A percentile compares a stretch with the other conserved stretches of the same genome.
These are phyloP conservation scores for Solanum habrochaites DNA, from an alignment of 257 asterid species.

Conservation along the genomic window DNA sequence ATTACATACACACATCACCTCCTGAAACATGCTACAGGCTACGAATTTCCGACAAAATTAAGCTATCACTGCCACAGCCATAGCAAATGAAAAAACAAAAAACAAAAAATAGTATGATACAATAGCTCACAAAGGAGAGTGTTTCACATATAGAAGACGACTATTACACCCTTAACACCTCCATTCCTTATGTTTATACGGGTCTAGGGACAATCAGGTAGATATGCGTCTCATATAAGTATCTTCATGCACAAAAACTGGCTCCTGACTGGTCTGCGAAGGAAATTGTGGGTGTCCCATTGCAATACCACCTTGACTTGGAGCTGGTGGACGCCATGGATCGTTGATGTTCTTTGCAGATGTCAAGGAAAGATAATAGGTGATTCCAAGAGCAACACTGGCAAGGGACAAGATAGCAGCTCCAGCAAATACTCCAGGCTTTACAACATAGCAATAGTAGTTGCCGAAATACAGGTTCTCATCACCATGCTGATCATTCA, in stretches of 20 bases:
- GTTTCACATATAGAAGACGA: not conserved
- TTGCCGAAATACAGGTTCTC: slow-evolving; percentile 58
- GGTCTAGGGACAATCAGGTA: slow-evolving; percentile 12
- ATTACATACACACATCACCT: not conserved
- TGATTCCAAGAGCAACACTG: slow-evolving; percentile 55
- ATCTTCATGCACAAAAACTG: slow-evolving; percentile 86
- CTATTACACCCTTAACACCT: not conserved
- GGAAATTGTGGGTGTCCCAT: slow-evolving; percentile 87
- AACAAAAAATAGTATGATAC: not conserved
- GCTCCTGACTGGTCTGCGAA: slow-evolving; percentile 29
- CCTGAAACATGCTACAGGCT: not conserved
- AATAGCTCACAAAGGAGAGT: not conserved
- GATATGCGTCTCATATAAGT: slow-evolving; percentile 75
- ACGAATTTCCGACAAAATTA: not conserved
- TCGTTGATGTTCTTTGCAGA: slow-evolving; percentile 25
- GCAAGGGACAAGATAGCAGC: slow-evolving; percentile 69
- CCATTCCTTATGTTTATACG: not conserved
- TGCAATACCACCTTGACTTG: slow-evolving; percentile 54
- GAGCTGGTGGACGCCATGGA: slow-evolving; percentile 29
- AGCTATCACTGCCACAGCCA: not conserved
- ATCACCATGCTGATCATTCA: slow-evolving; percentile 72
- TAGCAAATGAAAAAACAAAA: not conserved
- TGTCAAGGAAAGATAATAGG: slow-evolving; percentile 43
- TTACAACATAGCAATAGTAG: slow-evolving; percentile 68
- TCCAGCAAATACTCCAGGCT: slow-evolving; percentile 85